Conservation (phyloP, 129 eudicot genomes). For the Ambrosia artemisiifolia region DNA sequence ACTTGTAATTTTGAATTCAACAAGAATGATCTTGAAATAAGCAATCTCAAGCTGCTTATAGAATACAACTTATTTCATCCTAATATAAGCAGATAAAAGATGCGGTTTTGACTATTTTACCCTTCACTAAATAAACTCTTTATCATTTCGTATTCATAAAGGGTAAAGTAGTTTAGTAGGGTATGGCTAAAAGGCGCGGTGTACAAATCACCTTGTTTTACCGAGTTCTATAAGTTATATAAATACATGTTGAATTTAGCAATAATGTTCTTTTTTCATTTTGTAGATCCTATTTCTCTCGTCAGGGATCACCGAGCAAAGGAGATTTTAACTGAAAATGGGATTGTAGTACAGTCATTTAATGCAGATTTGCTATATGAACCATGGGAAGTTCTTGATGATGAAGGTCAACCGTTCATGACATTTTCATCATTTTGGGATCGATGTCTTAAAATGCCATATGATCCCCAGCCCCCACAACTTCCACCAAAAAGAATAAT, state of each 20-base stretch:
- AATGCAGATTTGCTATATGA: constrained; percentile 92
- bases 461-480: constrained; percentile 93
- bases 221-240: neutral
- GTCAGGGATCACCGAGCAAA: constrained; percentile 89
- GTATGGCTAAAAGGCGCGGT: neutral
- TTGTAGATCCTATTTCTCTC: constrained; percentile 86
- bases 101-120: neutral
- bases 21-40: neutral
- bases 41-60: neutral
- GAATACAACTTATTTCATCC: neutral
- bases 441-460: constrained; percentile 92
- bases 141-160: neutral
- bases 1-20: neutral
- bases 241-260: neutral
- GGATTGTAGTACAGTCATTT: constrained; percentile 69
- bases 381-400: constrained; percentile 94
- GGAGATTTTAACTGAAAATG: constrained; percentile 69
- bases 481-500: constrained; percentile 91
- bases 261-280: constrained; percentile 7
- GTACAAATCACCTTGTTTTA: neutral
- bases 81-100: neutral
- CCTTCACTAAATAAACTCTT: neutral
- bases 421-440: constrained; percentile 89
- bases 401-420: constrained; percentile 59
- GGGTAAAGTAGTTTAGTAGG: neutral